Evolutionary conservation across 805 yeast species (phyloP).

Genomic region (Saccharomycopsis oosterbeekiorum): DNA sequence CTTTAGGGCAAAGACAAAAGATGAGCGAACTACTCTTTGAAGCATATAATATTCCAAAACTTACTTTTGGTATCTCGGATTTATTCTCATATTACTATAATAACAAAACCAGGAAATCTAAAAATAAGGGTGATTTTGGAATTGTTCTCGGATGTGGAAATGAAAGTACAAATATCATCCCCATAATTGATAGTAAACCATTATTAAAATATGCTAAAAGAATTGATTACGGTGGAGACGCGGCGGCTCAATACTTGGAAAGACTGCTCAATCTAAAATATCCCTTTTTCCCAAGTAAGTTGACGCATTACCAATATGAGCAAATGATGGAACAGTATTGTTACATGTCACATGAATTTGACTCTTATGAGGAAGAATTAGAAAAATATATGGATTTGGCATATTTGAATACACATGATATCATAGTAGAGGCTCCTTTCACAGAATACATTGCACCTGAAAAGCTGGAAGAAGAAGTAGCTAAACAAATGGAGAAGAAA

Average conservation of each 20-base stretch:
- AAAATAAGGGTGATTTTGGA: conserved; percentile 34
- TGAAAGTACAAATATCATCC: conserved; percentile 74
- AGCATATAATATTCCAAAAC: conserved; percentile 64
- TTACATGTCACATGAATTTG: conserved; percentile 63
- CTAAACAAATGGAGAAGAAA: conserved; percentile 65
- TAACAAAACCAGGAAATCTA: conserved; percentile 24
- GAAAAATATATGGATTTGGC: conserved; percentile 47
- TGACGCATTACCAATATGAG: conserved; percentile 54
- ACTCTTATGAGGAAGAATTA: conserved; percentile 38
- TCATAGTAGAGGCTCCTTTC: conserved; percentile 76
- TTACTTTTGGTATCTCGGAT: conserved; percentile 74
- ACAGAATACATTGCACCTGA: conserved; percentile 54
- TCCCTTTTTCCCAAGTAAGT: conserved; percentile 79
- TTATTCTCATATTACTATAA: conserved; percentile 69
- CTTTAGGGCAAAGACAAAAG: conserved; percentile 57
- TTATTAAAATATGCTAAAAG: conserved; percentile 60
- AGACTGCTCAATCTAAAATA: conserved; percentile 67
- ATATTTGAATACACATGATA: conserved; percentile 55
- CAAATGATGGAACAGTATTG: conserved; percentile 66
- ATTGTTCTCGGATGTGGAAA: conserved; percentile 77
- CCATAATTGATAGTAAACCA: conserved; percentile 66
- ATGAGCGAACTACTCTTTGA: conserved; percentile 83
- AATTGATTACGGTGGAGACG: conserved; percentile 87
- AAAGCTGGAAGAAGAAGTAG: conserved; percentile 77
- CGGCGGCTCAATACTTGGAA: conserved; percentile 52